Base-by-base conservation (phyloP, 345 rosid genomes). In the Gynandropsis gynandra region DNA sequence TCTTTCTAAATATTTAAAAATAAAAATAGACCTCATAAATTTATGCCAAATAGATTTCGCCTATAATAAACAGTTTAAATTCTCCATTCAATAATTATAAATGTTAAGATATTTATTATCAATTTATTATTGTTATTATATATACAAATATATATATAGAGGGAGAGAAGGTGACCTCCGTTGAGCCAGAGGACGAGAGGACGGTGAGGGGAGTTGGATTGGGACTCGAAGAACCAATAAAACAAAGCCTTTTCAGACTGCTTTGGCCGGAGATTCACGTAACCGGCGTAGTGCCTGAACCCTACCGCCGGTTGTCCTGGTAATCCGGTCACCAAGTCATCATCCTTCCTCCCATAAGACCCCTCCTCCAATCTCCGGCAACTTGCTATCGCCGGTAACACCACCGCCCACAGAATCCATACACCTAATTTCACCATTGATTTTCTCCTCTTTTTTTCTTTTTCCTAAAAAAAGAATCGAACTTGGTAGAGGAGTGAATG, bases 181-280 rank as follows among this genome's bases (percentile, higher is more conserved):
- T 81, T 76, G 69, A 84, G 93, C 93, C 88, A 84, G 12, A 84
- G 78, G 34, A 84, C 76, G 1, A 83, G 79, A 51, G 93, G 88
- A 15, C 72, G 78, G 10, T 4, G 36, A 14, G 77, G 45, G 0
- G 63, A 50, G 29, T 33, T 62, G 1, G 47, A 32, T 44, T 72
- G 72, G 0, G 85, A 80, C 72, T 81, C 83, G 19, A 84, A 84
- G 67, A 84, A 81, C 88, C 85, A 81, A 44, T 84, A 81, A 70
- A 79, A 83, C 33, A 84, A 64, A 1, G 85, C 78, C 47, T 72
- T 80, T 7, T 61, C 64, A 44, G 32, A 52, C n/a, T 56, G 50
- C 0, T 31, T 19, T 1, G 69, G 76, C 2, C 58, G 67, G 18
- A 72, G 68, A 8, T 62, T 58, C 41, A 84, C 68, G 58, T 81